Evolutionary conservation across 306 rosid species (phyloP).

Genomic region (Casuarina cunninghamiana): DNA sequence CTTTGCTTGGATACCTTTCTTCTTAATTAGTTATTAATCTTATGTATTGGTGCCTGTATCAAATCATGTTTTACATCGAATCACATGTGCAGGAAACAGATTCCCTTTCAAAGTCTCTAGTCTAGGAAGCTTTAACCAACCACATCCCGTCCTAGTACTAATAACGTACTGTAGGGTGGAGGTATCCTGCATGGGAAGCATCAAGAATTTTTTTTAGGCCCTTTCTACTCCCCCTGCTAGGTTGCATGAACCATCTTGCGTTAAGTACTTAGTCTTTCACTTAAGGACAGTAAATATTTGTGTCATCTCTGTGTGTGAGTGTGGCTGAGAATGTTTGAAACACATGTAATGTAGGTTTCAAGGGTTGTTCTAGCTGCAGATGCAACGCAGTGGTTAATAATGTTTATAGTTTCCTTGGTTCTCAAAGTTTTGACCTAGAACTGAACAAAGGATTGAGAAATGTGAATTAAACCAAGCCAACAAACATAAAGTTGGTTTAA

Average conservation of each 20-base stretch:
- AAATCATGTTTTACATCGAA: not conserved
- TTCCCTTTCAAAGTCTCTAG: too few species aligned
- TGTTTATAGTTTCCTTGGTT: not conserved
- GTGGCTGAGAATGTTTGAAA: too few species aligned
- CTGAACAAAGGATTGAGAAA: too few species aligned
- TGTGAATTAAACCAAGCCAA: not conserved
- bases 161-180: not conserved
- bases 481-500: not conserved
- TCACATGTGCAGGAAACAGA: not conserved
- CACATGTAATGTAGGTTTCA: not conserved
- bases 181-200: not conserved
- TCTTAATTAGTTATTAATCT: not conserved
- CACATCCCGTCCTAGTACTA: not conserved
- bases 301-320: not conserved
- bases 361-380: not conserved
- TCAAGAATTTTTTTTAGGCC: not conserved
- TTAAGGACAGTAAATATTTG: not conserved
- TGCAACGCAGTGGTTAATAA: not conserved
- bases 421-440: too few species aligned
- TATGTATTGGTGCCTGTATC: not conserved
- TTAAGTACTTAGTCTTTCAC: not conserved
- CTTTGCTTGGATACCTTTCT: not conserved
- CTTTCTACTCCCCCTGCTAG: not conserved
- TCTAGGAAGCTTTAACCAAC: not conserved
- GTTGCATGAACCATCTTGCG: not conserved